Percentiles rank a stretch among this genome's conserved stretches.
Evolutionary conservation across 441 rosid species (phyloP).

Genomic region (Adansonia rubrostipa): DNA sequence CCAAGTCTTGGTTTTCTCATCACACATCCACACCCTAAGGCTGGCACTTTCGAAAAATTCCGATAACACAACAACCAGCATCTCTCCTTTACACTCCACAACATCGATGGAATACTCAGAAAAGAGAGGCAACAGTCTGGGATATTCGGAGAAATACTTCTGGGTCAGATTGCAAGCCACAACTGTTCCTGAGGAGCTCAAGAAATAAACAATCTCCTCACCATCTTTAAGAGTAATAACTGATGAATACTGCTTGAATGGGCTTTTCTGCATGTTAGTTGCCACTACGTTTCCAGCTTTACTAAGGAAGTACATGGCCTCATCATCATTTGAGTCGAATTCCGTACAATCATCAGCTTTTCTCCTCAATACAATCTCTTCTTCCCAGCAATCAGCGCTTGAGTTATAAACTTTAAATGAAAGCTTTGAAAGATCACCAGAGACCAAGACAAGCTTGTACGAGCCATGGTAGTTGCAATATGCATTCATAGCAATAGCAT

Average conservation of each 20-base stretch:
- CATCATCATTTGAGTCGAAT: conserved; percentile 39
- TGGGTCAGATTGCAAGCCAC: conserved; percentile 64
- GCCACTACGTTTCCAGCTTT: conserved; percentile 76
- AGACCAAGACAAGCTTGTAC: conserved; percentile 66
- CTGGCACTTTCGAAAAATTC: conserved; percentile 81
- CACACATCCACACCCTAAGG: conserved; percentile 78
- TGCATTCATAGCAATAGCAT: conserved; percentile 70
- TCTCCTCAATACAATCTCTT: conserved; percentile 45
- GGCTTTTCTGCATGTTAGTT: conserved; percentile 76
- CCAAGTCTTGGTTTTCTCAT: conserved; percentile 53
- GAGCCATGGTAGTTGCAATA: conserved; percentile 32
- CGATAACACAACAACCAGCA: conserved; percentile 68
- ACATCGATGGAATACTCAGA: conserved; percentile 80
- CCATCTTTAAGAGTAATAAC: conserved; percentile 56
- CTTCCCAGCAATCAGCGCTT: conserved; percentile 55
- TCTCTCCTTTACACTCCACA: conserved; percentile 73
- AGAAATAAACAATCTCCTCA: conserved; percentile 61
- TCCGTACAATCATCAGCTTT: conserved; percentile 40
- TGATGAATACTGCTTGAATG: conserved; percentile 85
- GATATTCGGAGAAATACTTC: conserved; percentile 64
- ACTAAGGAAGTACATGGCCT: conserved; percentile 78
- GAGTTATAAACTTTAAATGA: conserved; percentile 57
- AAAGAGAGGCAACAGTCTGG: conserved; percentile 68
- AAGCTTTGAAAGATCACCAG: conserved; percentile 66
- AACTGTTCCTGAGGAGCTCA: conserved; percentile 69